Percentiles rank a stretch among this genome's conserved stretches.
These are phyloP conservation scores for Coccomyxa subellipsoidea DNA, from an alignment of 163 green algal species.

Conservation along the genomic window DNA sequence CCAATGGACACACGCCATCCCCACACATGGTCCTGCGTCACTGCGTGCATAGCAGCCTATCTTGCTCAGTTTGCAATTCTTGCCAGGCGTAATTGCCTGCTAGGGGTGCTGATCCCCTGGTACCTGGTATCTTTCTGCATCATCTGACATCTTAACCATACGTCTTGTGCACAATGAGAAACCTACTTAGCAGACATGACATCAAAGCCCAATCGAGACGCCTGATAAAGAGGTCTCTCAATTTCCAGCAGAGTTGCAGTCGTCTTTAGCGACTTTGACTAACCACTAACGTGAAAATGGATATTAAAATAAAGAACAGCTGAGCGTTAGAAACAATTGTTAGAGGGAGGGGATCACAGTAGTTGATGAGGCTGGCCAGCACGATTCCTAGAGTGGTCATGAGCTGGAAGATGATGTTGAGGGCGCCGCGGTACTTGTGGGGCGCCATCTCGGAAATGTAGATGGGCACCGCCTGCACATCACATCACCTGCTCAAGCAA, in stretches of 20 bases:
- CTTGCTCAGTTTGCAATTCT: background rate
- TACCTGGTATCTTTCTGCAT: too few relatives aligned
- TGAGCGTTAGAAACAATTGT: background rate
- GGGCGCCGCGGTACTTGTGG: slow-evolving; percentile 28
- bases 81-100: background rate
- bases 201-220: background rate
- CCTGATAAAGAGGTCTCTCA: background rate
- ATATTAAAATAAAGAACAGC: background rate
- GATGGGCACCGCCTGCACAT: slow-evolving; percentile 35
- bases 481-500: background rate
- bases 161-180: too few relatives aligned
- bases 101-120: background rate
- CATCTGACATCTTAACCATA: too few relatives aligned
- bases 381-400: slow-evolving; percentile 39
- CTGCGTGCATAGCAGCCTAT: background rate
- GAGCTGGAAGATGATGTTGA: slow-evolving; percentile 54
- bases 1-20: slow-evolving; percentile 52
- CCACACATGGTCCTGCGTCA: background rate
- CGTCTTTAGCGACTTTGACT: background rate
- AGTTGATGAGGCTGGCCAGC: slow-evolving; percentile 54
- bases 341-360: slow-evolving; percentile 15
- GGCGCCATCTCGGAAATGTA: slow-evolving; percentile 54
- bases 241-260: background rate
- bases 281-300: background rate
- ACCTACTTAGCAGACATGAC: too few relatives aligned